phyloP scores from a whole-genome alignment of 345 rosid species.

The Pistacia vera region DNA sequence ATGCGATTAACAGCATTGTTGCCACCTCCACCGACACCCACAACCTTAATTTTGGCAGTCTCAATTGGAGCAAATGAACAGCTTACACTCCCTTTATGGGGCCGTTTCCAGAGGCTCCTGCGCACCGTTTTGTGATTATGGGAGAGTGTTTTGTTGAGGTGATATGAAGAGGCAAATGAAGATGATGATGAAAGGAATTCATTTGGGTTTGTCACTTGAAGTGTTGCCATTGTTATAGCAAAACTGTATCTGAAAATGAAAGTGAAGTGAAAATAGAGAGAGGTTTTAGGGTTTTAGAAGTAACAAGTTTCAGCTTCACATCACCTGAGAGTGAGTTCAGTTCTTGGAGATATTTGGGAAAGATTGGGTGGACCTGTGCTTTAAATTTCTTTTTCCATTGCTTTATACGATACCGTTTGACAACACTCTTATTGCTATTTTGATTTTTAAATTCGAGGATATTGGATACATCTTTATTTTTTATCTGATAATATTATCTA shows the following conservation, averaged over 20 bases:
- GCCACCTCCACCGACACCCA: slow-evolving; percentile 98
- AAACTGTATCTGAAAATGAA: not conserved
- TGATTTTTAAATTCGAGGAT: too few relatives aligned
- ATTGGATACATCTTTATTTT: too few relatives aligned
- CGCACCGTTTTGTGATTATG: slow-evolving; percentile 27
- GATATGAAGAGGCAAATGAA: slow-evolving; percentile 27
- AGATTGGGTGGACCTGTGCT: slow-evolving; percentile 21
- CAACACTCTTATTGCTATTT: not conserved
- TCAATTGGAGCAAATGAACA: slow-evolving; percentile 79
- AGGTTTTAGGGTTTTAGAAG: slow-evolving; percentile 53
- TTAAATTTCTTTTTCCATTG: not conserved
- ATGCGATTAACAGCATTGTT: slow-evolving; percentile 99
- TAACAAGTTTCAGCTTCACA: not conserved
- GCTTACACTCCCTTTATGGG: slow-evolving; percentile 36
- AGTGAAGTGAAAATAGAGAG: not conserved
- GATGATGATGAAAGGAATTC: slow-evolving; percentile 43
- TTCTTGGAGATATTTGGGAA: not conserved
- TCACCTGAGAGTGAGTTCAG: not conserved
- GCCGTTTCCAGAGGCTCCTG: slow-evolving; percentile 30
- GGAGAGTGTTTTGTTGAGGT: slow-evolving; percentile 24
- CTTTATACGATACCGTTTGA: not conserved
- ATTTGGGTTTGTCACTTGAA: slow-evolving; percentile 56
- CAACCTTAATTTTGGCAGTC: slow-evolving; percentile 89
- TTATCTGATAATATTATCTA: too few relatives aligned
- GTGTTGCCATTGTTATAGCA: slow-evolving; percentile 41